Evolutionary conservation across 2,329 filamentous ascomycete species (phyloP).

Genomic region (Apiospora sp.): DNA sequence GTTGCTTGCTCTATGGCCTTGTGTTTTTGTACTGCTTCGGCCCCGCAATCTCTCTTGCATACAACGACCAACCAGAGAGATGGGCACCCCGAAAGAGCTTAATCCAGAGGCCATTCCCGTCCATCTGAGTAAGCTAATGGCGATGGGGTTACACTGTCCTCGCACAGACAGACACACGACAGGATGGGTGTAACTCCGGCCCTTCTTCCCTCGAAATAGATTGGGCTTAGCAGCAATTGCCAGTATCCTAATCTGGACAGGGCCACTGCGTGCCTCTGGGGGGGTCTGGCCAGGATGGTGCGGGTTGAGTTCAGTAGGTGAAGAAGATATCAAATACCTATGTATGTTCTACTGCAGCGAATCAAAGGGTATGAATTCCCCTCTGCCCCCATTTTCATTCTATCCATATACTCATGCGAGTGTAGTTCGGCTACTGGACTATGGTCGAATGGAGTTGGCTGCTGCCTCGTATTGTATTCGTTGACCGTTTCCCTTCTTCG

Average conservation of each 20-base stretch:
- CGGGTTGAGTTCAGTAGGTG: neutral
- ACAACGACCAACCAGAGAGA: neutral
- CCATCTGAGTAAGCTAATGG: neutral
- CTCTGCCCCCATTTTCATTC: neutral
- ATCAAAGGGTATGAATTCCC: neutral
- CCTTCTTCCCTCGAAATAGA: slow-evolving; percentile 12
- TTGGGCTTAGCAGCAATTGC: neutral
- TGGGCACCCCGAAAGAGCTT: neutral
- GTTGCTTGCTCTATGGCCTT: neutral
- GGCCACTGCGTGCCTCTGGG: neutral
- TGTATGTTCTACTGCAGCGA: neutral
- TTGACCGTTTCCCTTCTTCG: neutral
- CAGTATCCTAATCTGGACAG: neutral
- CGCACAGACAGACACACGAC: neutral
- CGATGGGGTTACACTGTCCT: slow-evolving; percentile 7
- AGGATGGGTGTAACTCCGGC: neutral
- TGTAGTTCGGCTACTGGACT: neutral
- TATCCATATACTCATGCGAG: neutral
- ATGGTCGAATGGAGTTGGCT: too few species aligned
- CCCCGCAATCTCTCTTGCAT: neutral
- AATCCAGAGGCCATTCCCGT: neutral
- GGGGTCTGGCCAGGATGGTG: neutral
- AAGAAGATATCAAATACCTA: neutral
- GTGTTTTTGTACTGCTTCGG: neutral
- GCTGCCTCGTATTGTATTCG: neutral